Percentiles rank a stretch among this genome's conserved stretches.
These are phyloP conservation scores for Anisodus tanguticus DNA, from an alignment of 257 asterid genomes.

Conservation along the genomic window DNA sequence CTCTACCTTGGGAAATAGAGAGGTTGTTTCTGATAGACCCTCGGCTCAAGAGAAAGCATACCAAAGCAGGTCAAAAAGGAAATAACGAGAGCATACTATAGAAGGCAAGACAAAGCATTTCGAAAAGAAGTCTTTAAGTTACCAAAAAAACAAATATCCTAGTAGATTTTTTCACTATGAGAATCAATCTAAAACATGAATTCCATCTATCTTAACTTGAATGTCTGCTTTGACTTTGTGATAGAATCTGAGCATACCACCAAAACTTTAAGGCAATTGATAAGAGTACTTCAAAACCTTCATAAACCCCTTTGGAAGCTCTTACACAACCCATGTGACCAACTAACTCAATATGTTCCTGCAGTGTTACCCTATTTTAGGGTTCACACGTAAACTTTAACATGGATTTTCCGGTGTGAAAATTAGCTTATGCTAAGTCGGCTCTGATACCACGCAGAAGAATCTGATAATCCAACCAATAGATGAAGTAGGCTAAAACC, in stretches of 20 bases:
- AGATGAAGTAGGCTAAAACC: background rate
- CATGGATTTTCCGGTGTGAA: background rate
- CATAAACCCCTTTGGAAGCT: background rate
- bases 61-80: too few relatives aligned
- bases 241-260: background rate
- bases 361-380: background rate
- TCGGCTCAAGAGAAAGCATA: too few relatives aligned
- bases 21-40: too few relatives aligned
- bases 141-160: background rate
- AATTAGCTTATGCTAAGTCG: background rate
- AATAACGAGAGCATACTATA: too few relatives aligned
- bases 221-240: background rate
- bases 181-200: background rate
- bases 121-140: too few relatives aligned
- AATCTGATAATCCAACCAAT: conserved; percentile 7
- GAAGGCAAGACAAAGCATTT: too few relatives aligned
- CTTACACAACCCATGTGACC: background rate
- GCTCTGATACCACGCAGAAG: background rate
- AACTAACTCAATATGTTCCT: background rate
- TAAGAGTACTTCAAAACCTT: background rate
- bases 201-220: background rate
- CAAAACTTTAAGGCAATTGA: background rate
- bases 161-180: background rate
- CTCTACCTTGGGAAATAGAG: too few relatives aligned
- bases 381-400: background rate